Conservation (phyloP, 2,329 filamentous ascomycete species). For the Arachnomyces sp. region DNA sequence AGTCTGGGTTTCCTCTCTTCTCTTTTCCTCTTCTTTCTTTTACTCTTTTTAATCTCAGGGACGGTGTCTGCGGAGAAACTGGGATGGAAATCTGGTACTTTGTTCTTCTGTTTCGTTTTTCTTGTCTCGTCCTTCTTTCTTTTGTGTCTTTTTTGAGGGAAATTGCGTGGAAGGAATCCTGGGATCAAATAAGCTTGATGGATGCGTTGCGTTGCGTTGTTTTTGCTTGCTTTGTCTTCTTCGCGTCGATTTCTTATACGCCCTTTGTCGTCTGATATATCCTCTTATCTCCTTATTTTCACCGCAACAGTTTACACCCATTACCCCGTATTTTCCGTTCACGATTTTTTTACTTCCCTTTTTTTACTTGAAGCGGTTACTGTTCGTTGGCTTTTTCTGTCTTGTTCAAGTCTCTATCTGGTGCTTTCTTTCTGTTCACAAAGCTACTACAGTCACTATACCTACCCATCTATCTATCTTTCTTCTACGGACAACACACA, state of each 20-base stretch:
- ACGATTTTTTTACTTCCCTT: slow-evolving; percentile 9
- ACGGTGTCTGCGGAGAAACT: no score
- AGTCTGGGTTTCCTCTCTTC: background rate
- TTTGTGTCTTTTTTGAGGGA: slow-evolving; percentile 1
- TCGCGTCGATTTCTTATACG: slow-evolving; percentile 1
- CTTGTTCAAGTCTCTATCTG: slow-evolving; percentile 2
- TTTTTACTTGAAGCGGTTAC: slow-evolving; percentile 1
- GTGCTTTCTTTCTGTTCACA: background rate
- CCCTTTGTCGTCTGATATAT: slow-evolving; percentile 14
- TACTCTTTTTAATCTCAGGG: background rate
- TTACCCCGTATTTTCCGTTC: slow-evolving; percentile 15
- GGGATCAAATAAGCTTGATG: background rate
- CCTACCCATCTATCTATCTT: no score
- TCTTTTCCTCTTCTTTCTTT: background rate
- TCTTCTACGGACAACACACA: no score
- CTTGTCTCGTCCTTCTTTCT: slow-evolving; percentile 1
- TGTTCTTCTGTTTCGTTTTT: background rate
- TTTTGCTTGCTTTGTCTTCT: background rate
- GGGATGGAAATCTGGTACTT: no score
- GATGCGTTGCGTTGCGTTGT: background rate
- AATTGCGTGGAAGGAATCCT: background rate
- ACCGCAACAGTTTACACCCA: slow-evolving; percentile 14
- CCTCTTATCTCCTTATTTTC: slow-evolving; percentile 20
- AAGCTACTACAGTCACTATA: no score
- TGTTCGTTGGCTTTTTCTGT: background rate